phyloP scores from a whole-genome alignment of 805 yeast genomes.

The Dipodascus geniculatus region DNA sequence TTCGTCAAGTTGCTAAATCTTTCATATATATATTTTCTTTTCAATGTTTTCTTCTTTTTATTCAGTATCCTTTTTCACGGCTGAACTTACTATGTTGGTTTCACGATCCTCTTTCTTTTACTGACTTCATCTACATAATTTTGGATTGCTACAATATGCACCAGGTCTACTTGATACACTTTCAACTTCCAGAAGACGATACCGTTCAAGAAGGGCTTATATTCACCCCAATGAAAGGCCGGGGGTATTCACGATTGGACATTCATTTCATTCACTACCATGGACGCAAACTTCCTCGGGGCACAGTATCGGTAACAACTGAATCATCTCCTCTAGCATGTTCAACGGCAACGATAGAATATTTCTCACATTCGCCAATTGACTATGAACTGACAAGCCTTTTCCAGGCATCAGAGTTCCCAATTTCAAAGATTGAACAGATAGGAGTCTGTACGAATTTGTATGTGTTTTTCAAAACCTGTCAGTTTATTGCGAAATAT shows the following conservation, averaged over 20 bases:
- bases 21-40: too few relatives aligned
- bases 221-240: neutral
- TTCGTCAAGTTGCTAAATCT: too few relatives aligned
- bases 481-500: neutral
- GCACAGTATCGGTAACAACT: neutral
- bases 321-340: neutral
- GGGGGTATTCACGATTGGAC: neutral
- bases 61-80: too few relatives aligned
- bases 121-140: too few relatives aligned
- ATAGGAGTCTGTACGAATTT: neutral
- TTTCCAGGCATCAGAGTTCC: neutral
- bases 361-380: neutral
- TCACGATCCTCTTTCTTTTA: too few relatives aligned
- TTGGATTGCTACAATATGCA: neutral
- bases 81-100: neutral
- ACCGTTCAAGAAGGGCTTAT: neutral
- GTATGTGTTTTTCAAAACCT: neutral
- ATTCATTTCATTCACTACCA: neutral
- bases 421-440: neutral
- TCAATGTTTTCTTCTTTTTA: too few relatives aligned
- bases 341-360: neutral
- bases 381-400: neutral
- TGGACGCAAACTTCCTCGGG: neutral
- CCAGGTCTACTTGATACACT: neutral
- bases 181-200: neutral